A percentile compares a stretch with the other conserved stretches of the same genome.
phyloP scores from a whole-genome alignment of 805 yeast genomes.

The Suhomyces tanzawaensis region DNA sequence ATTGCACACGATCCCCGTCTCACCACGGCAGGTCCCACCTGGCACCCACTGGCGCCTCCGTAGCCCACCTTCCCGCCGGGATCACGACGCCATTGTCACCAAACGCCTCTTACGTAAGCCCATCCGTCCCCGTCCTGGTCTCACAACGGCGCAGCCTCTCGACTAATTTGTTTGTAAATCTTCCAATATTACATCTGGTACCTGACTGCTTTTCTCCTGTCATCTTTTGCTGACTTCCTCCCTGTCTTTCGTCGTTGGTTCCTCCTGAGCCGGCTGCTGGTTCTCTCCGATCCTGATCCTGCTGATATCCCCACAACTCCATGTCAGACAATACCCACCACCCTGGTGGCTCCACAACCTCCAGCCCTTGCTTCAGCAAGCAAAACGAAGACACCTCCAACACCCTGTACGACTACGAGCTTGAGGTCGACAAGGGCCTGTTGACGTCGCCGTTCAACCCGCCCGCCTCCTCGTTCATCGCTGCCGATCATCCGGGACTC shows the following conservation, averaged over 20 bases:
- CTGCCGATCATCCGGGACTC: conserved; percentile 5
- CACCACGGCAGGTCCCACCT: too few species aligned
- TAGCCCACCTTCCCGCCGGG: too few species aligned
- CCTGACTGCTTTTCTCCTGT: neutral
- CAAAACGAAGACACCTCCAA: conserved; percentile 4
- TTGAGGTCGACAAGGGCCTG: neutral
- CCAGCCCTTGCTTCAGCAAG: neutral
- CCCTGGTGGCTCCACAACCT: too few species aligned
- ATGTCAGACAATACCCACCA: too few species aligned
- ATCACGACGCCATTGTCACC: neutral
- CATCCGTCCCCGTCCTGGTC: neutral
- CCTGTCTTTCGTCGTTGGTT: neutral
- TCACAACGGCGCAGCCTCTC: neutral
- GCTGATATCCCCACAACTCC: too few species aligned
- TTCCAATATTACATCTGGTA: neutral
- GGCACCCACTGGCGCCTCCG: too few species aligned
- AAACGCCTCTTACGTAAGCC: neutral
- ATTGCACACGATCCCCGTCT: too few species aligned
- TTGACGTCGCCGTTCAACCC: conserved; percentile 6
- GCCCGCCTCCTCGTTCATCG: neutral
- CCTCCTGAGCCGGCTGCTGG: too few species aligned
- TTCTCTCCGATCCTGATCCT: too few species aligned
- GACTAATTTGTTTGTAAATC: neutral
- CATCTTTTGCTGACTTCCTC: neutral
- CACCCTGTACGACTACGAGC: conserved; percentile 3